Conservation (phyloP, 2,329 filamentous ascomycete genomes). For the Cadophora sp. region DNA sequence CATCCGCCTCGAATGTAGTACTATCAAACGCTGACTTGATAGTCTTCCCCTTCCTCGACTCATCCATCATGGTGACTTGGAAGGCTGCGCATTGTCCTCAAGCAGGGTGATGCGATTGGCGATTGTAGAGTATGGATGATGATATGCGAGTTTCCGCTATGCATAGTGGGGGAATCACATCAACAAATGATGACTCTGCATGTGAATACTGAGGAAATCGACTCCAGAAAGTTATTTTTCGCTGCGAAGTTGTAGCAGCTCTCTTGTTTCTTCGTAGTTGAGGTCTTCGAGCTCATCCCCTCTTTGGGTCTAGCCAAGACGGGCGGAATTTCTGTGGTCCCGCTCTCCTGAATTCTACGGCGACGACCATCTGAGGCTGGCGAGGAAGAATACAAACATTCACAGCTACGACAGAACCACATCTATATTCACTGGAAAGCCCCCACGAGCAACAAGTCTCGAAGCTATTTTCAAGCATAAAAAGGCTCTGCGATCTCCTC, state of each 20-base stretch:
- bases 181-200: neutral
- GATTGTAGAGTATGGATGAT: neutral
- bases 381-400: conserved; percentile 12
- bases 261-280: neutral
- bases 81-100: conserved; percentile 33
- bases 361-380: conserved; percentile 2
- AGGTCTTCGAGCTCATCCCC: conserved; percentile 4
- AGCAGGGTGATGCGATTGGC: neutral
- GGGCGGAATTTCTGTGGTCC: conserved; percentile 1
- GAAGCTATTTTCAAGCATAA: neutral
- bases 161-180: conserved; percentile 25
- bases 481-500: neutral
- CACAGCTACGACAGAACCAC: conserved; percentile 5
- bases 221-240: neutral
- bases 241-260: neutral
- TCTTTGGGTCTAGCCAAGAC: conserved; percentile 9
- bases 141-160: conserved; percentile 30
- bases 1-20: conserved; percentile 84
- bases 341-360: neutral
- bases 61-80: conserved; percentile 40
- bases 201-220: neutral
- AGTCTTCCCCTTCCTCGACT: conserved; percentile 60
- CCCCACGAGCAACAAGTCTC: neutral
- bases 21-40: conserved; percentile 80
- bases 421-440: neutral